Conservation (phyloP, 1,139 yeast species). For the Kluyveromyces sp. region DNA sequence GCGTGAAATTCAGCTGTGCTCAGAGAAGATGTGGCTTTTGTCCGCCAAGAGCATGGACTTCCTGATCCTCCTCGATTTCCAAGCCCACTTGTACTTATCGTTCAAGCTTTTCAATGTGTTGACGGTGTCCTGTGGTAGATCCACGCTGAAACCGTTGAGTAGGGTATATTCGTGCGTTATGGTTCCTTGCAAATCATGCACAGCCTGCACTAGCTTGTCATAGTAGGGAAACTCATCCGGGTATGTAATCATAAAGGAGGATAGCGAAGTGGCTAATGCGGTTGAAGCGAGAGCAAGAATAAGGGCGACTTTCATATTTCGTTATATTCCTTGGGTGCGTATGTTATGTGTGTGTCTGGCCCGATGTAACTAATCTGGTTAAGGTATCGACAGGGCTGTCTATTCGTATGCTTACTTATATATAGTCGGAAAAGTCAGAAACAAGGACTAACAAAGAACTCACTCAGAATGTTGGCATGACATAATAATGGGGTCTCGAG, state of each 20-base stretch:
- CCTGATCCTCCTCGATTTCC: conserved; percentile 16
- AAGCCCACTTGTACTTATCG: conserved; percentile 14
- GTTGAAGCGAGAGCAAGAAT: too few relatives aligned
- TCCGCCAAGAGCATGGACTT: conserved; percentile 14
- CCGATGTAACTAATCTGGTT: too few relatives aligned
- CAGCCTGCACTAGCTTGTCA: conserved; percentile 14
- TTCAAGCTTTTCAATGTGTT: conserved; percentile 19
- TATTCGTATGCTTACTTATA: too few relatives aligned
- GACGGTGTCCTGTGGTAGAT: conserved; percentile 26
- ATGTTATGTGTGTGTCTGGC: too few relatives aligned
- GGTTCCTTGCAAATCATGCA: conserved; percentile 32
- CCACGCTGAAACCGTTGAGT: conserved; percentile 35
- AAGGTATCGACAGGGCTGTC: too few relatives aligned
- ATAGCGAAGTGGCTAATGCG: not conserved
- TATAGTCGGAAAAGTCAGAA: too few relatives aligned
- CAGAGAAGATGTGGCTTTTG: not conserved
- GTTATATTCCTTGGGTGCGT: too few relatives aligned
- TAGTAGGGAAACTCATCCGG: conserved; percentile 2
- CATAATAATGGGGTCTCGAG: too few relatives aligned
- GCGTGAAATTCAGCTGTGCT: not conserved
- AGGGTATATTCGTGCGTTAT: conserved; percentile 37
- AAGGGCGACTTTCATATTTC: not conserved
- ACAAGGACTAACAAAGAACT: too few relatives aligned
- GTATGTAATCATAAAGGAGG: conserved; percentile 2
- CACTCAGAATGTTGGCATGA: too few relatives aligned